These are phyloP conservation scores for Petrea volubilis DNA, from an alignment of 257 asterid genomes.

Conservation along the genomic window DNA sequence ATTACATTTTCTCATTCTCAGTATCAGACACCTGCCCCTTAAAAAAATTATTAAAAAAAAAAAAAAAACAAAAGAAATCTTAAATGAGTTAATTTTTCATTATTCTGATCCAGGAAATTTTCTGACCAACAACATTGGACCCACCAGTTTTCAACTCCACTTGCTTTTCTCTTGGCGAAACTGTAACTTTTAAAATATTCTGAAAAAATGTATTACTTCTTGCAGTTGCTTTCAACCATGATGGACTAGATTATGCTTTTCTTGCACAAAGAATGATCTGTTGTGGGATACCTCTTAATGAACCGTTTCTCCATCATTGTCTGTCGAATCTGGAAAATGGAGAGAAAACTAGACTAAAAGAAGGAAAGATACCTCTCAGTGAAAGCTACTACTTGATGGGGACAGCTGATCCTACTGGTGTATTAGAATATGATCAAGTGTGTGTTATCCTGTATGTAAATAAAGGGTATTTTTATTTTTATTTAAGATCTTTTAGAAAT, in stretches of 20 bases:
- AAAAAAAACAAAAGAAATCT: not conserved
- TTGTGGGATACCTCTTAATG: constrained; percentile 68
- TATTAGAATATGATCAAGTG: constrained; percentile 61
- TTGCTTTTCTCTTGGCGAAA: constrained; percentile 11
- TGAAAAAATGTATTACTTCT: constrained; percentile 15
- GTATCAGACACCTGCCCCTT: not conserved
- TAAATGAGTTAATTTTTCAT: constrained; percentile 1
- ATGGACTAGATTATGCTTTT: constrained; percentile 46
- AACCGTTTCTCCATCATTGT: constrained; percentile 72
- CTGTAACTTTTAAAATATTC: not conserved
- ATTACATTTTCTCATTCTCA: not conserved
- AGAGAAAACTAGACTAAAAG: constrained; percentile 46
- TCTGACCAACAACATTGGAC: not conserved
- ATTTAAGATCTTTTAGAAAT: not conserved
- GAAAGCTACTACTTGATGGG: constrained; percentile 91
- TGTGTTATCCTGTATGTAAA: constrained; percentile 78
- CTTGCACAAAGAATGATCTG: constrained; percentile 67
- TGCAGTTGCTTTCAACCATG: constrained; percentile 67
- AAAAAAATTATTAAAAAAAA: not conserved
- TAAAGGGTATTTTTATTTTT: too few relatives aligned
- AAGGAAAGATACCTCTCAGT: constrained; percentile 64
- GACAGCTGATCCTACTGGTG: constrained; percentile 82
- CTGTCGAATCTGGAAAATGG: constrained; percentile 36
- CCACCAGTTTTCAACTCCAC: not conserved
- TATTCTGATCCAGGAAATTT: too few relatives aligned